Evolutionary conservation across 2,329 filamentous ascomycete genomes (phyloP), one percentile per base, ranked within the genome.

Genomic region (Tolypocladium amazonense): DNA sequence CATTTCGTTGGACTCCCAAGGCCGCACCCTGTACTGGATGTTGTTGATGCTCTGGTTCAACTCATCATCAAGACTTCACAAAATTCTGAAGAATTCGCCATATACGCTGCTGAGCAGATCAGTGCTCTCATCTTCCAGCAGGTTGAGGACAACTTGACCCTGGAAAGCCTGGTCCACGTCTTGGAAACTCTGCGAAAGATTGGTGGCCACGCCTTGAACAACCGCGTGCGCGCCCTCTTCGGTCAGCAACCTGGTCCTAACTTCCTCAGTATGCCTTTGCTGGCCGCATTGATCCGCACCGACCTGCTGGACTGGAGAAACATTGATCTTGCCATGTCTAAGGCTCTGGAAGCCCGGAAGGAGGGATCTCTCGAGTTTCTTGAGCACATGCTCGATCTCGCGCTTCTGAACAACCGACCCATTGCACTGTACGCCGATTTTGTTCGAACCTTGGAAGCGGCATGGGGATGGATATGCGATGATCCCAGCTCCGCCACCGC

Each of bases 341-440:
- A 88, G 69, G 85, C 88, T 2, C 79, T 97, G 25, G 78, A 84
- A 59, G 81, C 87, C 59, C 85, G 86, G 61, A 90, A 92, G 62
- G 81, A 86, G 9, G 81, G 82, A 27, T 90, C 89, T 1, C 76
- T 97, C 3, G 85, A 91, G 60, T 89, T 96, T 70, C 80, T 97
- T n/a, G 85, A 88, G 57, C 86, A 87, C 52, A 79, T 97, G 52
- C 79, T 96, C 63, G 88, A 94, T 64, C 83, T 90, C 52, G 84
- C 92, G 0, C 77, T 97, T 11, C 82, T 96, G 56, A 89, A 85
- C 65, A 89, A 92, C 56, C 85, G 87, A 53, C 90, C 91, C 0
- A 83, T 88, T 45, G 89, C 88, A 1, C 77, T 97, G 56, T 89
- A 91, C 66, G 87, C 92, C 1, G 92, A 97, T 73, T 95, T 97